Conservation (phyloP, 2,329 filamentous ascomycete species). For the Cadophora sp. region DNA sequence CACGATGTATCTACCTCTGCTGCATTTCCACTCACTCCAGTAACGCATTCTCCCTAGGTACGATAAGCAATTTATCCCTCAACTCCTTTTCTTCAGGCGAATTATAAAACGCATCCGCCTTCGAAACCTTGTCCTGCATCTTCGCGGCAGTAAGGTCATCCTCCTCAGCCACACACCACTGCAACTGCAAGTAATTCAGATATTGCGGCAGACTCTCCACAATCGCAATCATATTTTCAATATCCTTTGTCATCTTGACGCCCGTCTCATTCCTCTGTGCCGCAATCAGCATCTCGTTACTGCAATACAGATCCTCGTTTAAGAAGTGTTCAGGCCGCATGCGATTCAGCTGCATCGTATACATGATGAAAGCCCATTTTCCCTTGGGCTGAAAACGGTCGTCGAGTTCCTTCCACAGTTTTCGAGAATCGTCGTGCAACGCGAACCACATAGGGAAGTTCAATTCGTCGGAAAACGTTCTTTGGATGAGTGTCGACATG, state of each 20-base stretch:
- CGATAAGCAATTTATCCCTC: neutral
- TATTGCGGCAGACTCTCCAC: neutral
- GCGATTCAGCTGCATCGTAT: neutral
- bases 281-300: neutral
- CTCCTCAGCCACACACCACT: conserved; percentile 13
- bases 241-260: neutral
- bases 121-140: neutral
- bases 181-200: neutral
- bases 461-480: neutral
- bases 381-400: neutral
- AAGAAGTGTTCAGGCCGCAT: neutral
- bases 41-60: neutral
- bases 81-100: neutral
- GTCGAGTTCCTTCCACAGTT: conserved; percentile 8
- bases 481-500: neutral
- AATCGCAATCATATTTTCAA: conserved; percentile 5
- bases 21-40: neutral
- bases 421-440: neutral
- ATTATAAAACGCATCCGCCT: neutral
- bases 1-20: neutral
- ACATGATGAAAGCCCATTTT: conserved; percentile 6
- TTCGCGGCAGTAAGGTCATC: conserved; percentile 1
- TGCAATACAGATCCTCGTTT: neutral
- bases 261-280: conserved; percentile 1
- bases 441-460: neutral